A percentile compares a stretch with the other conserved stretches of the same genome.
These are phyloP conservation scores for Ogataea glucozyma DNA, from an alignment of 805 yeast genomes.

Conservation along the genomic window DNA sequence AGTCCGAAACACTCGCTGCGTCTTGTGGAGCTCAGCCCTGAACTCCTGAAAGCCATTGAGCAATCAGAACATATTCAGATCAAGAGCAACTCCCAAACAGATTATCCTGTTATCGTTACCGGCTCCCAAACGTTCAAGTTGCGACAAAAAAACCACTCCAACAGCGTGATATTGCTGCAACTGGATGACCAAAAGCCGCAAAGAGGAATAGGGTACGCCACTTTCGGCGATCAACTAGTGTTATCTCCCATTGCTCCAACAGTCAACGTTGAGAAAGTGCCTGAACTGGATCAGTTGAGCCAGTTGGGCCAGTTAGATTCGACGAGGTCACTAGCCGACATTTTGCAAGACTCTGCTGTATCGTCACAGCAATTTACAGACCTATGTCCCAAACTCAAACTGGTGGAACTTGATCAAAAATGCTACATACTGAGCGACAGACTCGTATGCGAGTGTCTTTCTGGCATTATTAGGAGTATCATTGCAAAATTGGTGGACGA, in stretches of 20 bases:
- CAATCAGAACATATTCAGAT: slow-evolving; percentile 19
- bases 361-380: slow-evolving; percentile 11
- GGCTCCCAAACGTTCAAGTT: slow-evolving; percentile 57
- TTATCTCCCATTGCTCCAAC: slow-evolving; percentile 11
- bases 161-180: slow-evolving; percentile 62
- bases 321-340: slow-evolving; percentile 2
- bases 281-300: slow-evolving; percentile 11
- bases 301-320: not conserved
- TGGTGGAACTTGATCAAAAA: slow-evolving; percentile 15
- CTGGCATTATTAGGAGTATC: slow-evolving; percentile 10
- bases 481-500: slow-evolving; percentile 14
- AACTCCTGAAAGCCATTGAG: slow-evolving; percentile 41
- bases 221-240: slow-evolving; percentile 19
- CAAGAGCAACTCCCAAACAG: slow-evolving; percentile 22
- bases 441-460: slow-evolving; percentile 17
- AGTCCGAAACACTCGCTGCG: slow-evolving; percentile 44
- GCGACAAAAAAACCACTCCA: slow-evolving; percentile 84
- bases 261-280: slow-evolving; percentile 13
- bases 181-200: not conserved
- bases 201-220: slow-evolving; percentile 13
- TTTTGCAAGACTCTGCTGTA: slow-evolving; percentile 16
- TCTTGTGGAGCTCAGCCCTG: slow-evolving; percentile 55
- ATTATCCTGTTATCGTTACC: slow-evolving; percentile 62
- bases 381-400: slow-evolving; percentile 12
- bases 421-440: slow-evolving; percentile 17